phyloP scores from a whole-genome alignment of 495 filamentous ascomycete species.

The Hypomontagnella monticulosa region DNA sequence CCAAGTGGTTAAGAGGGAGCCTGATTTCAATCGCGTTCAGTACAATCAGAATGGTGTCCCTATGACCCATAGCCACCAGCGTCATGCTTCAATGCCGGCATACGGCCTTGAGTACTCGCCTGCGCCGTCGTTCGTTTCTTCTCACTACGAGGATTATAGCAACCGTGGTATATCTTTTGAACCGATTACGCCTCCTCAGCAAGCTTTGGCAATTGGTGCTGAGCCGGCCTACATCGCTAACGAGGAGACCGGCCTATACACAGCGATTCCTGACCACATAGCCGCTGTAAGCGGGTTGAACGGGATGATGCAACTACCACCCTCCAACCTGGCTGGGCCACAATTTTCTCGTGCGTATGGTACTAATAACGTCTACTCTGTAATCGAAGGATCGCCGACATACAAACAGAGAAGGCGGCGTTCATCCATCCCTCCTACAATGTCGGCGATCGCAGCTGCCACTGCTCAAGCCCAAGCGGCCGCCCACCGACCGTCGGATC shows the following conservation, averaged over 20 bases:
- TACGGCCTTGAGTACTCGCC: slow-evolving; percentile 96
- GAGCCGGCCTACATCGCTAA: slow-evolving; percentile 98
- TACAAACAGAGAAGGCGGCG: slow-evolving; percentile 97
- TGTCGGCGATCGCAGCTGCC: slow-evolving; percentile 70
- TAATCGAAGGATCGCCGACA: slow-evolving; percentile 96
- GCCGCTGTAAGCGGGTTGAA: slow-evolving; percentile 69
- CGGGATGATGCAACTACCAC: slow-evolving; percentile 89
- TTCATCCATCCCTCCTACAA: slow-evolving; percentile 85
- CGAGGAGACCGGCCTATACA: slow-evolving; percentile 95
- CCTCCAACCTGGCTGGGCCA: slow-evolving; percentile 80
- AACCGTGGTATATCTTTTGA: slow-evolving; percentile 95
- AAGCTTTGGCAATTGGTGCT: slow-evolving; percentile 75
- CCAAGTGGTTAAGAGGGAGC: slow-evolving; percentile 82
- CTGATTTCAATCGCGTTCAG: slow-evolving; percentile 75
- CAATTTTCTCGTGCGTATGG: slow-evolving; percentile 81
- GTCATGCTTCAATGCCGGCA: slow-evolving; percentile 95
- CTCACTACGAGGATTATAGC: slow-evolving; percentile 96
- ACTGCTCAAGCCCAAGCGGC: slow-evolving; percentile 61
- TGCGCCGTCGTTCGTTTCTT: slow-evolving; percentile 96
- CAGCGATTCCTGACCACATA: slow-evolving; percentile 85
- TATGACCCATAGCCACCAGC: slow-evolving; percentile 80
- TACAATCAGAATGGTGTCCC: slow-evolving; percentile 93
- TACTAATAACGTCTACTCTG: slow-evolving; percentile 85
- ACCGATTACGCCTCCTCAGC: slow-evolving; percentile 94
- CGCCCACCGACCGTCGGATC: slow-evolving; percentile 79